Evolutionary conservation across 2,329 filamentous ascomycete species (phyloP).

Genomic region (Ophiostoma ips): DNA sequence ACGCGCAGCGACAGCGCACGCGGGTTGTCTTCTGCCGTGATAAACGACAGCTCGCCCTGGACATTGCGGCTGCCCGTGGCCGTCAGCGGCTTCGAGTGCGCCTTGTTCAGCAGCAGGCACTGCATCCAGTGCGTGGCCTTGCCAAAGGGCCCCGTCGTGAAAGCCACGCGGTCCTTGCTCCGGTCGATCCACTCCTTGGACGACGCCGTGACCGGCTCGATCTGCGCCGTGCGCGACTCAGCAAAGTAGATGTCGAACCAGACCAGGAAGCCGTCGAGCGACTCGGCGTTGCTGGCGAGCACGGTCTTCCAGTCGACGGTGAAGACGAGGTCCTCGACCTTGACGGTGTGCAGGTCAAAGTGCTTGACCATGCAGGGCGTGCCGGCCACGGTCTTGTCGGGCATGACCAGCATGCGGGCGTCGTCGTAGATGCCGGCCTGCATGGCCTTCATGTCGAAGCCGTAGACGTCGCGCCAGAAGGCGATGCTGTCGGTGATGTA

Average conservation of each 20-base stretch:
- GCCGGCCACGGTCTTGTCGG: conserved; percentile 44
- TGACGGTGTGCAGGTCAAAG: conserved; percentile 63
- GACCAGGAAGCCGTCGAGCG: conserved; percentile 73
- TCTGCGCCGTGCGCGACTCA: conserved; percentile 37
- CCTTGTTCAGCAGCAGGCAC: conserved; percentile 57
- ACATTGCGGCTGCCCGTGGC: conserved; percentile 44
- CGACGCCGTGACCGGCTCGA: conserved; percentile 37
- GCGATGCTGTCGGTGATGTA: conserved; percentile 64
- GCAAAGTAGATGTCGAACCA: conserved; percentile 96
- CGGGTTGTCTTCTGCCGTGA: conserved; percentile 54
- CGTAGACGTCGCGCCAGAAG: conserved; percentile 89
- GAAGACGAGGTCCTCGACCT: conserved; percentile 61
- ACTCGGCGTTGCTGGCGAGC: conserved; percentile 47
- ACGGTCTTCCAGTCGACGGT: conserved; percentile 50
- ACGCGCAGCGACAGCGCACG: conserved; percentile 52
- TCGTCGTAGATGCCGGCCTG: conserved; percentile 69
- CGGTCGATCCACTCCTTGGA: conserved; percentile 50
- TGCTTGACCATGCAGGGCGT: conserved; percentile 53
- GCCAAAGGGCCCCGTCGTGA: conserved; percentile 71
- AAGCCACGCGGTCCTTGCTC: conserved; percentile 53
- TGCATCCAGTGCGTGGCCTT: conserved; percentile 86
- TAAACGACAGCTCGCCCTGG: conserved; percentile 55
- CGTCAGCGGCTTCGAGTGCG: conserved; percentile 31
- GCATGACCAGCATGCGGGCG: conserved; percentile 61
- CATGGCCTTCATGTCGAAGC: conserved; percentile 91